Evolutionary conservation across 768 basidiomycete genomes (phyloP), one percentile per base, ranked within the genome.

Genomic region (Kwoniella mangroviensis): DNA sequence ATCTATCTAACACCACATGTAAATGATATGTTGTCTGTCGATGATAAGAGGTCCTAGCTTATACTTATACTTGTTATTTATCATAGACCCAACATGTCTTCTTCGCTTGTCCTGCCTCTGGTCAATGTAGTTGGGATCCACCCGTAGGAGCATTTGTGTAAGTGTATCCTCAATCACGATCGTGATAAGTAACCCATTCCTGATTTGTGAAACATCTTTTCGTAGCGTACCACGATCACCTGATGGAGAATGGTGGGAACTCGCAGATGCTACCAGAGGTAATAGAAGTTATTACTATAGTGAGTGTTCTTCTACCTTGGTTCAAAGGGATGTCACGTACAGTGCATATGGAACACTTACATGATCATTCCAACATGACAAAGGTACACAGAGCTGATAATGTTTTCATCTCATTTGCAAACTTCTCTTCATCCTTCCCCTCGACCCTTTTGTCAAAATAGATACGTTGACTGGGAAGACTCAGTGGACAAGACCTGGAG

Each of bases 171-270:
- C 15, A 1, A 62, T 24, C 45, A 15, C 21, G 12, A 21, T 15
- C n/a, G 3, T 21, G 12, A 61, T 59, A 34, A 10, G 57, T n/a
- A 19, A 19, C 11, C 19, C 0, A 3, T 6, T 13, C 26, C 34
- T 26, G 40, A 40, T n/a, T 3, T 7, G 12, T 28, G n/a, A 17
- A n/a, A 17, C n/a, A 55, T 40, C 34, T 21, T 9, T 12, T 53
- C 51, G 19, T 34, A 69, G 68, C 59, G 85, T 95, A 55, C 94
- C 94, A 57, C 91, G 92, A 5, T 91, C 86, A 73, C 86, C 88
- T 4, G 89, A 92, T 54, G 94, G 94, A 52, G 93, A 96, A 81
- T 97, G 94, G 94, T 98, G 94, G 94, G 94, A 97, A 83, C 87
- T 97, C 69, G 86, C 86, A 55, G 94, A 98, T 80, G 91, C 93